Conservation (phyloP, 805 yeast species). For the Nematodospora valgi region DNA sequence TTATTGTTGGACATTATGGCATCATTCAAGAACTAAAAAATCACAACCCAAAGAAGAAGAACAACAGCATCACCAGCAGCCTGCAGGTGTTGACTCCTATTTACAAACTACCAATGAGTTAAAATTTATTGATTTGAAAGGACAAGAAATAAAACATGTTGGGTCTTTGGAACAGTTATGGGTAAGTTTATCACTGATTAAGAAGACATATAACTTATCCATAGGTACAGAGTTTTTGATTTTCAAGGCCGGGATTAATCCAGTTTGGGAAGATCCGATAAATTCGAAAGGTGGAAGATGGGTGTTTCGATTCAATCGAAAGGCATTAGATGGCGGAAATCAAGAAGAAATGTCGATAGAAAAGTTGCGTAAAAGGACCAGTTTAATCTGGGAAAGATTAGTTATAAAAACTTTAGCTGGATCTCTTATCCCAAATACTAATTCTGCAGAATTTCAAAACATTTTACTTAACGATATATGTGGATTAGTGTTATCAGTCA, state of each 20-base stretch:
- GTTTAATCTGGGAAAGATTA: constrained; percentile 54
- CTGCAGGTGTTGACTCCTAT: constrained; percentile 38
- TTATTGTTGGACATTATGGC: constrained; percentile 51
- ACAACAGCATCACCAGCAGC: no score
- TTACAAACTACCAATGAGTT: constrained; percentile 45
- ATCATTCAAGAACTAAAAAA: constrained; percentile 35
- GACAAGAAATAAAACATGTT: constrained; percentile 16
- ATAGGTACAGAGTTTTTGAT: constrained; percentile 52
- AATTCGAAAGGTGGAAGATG: constrained; percentile 62
- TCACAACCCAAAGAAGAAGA: constrained; percentile 15
- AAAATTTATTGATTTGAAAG: constrained; percentile 29
- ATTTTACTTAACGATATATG: constrained; percentile 48
- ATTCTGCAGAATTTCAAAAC: constrained; percentile 29
- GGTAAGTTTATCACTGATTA: constrained; percentile 39
- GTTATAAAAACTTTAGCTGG: constrained; percentile 52
- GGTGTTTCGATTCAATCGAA: constrained; percentile 46
- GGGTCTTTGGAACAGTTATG: constrained; percentile 54
- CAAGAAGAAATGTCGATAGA: constrained; percentile 16
- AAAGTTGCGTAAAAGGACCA: constrained; percentile 30
- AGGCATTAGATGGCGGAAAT: constrained; percentile 8
- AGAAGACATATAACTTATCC: constrained; percentile 35
- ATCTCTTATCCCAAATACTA: constrained; percentile 38
- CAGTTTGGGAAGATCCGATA: constrained; percentile 66
- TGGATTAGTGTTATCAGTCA: constrained; percentile 58
- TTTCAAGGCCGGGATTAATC: constrained; percentile 58